phyloP scores from a whole-genome alignment of 352 stramenopile species.

The Hyphochytrium catenoides region DNA sequence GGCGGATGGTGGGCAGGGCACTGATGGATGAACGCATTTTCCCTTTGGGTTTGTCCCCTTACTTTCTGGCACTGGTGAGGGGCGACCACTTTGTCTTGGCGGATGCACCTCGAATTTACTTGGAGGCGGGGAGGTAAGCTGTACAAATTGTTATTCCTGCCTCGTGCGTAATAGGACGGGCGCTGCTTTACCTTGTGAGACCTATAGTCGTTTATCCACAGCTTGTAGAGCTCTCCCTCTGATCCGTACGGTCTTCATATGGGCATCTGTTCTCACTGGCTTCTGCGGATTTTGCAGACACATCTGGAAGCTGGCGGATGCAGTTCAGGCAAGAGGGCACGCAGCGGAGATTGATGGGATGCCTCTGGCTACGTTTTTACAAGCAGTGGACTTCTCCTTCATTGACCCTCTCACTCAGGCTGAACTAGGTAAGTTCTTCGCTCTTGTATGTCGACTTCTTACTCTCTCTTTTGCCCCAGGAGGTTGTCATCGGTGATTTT shows the following conservation, averaged over 20 bases:
- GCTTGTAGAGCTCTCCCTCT: constrained; percentile 27
- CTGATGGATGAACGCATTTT: constrained; percentile 51
- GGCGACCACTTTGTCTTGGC: constrained; percentile 25
- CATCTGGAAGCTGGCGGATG: constrained; percentile 15
- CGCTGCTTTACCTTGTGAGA: no score
- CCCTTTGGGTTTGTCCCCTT: constrained; percentile 29
- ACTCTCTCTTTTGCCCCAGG: background rate
- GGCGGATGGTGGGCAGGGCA: constrained; percentile 37
- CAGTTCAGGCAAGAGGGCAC: constrained; percentile 10
- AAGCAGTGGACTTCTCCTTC: constrained; percentile 33
- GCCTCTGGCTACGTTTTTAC: constrained; percentile 23
- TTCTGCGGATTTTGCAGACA: constrained; percentile 15
- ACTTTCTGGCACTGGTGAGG: constrained; percentile 49
- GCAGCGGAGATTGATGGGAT: constrained; percentile 30
- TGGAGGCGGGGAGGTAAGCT: no score
- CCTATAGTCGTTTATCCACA: no score
- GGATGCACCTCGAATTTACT: no score
- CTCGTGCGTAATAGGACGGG: no score
- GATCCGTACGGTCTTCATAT: constrained; percentile 14
- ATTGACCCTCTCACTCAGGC: constrained; percentile 45
- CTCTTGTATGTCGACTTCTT: background rate
- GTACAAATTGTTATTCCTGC: no score
- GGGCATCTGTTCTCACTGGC: background rate
- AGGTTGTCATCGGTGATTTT: no score
- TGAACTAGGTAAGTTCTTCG: constrained; percentile 14